Evolutionary conservation across 2,329 filamentous ascomycete species (phyloP).

Genomic region (Monilinia polystroma): DNA sequence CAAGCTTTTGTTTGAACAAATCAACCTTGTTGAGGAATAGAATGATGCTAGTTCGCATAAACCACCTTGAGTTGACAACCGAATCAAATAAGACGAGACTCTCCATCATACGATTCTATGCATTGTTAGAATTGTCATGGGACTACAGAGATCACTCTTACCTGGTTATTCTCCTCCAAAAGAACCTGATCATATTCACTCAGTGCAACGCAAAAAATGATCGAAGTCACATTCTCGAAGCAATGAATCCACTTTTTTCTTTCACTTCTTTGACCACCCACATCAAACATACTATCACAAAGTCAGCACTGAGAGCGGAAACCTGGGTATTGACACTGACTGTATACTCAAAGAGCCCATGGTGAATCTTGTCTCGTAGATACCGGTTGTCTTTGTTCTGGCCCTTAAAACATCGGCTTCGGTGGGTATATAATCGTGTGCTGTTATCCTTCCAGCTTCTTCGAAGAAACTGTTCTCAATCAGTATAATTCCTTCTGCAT

Average conservation of each 20-base stretch:
- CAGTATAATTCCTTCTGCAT: slow-evolving; percentile 22
- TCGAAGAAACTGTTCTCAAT: slow-evolving; percentile 78
- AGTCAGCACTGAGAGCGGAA: slow-evolving; percentile 28
- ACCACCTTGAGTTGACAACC: slow-evolving; percentile 98
- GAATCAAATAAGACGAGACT: slow-evolving; percentile 95
- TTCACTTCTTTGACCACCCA: slow-evolving; percentile 94
- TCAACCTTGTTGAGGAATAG: slow-evolving; percentile 99
- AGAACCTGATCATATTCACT: slow-evolving; percentile 98
- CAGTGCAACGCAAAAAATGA: slow-evolving; percentile 97
- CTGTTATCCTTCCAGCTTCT: slow-evolving; percentile 81
- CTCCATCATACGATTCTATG: slow-evolving; percentile 98
- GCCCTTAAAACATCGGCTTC: slow-evolving; percentile 95
- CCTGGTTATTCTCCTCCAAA: slow-evolving; percentile 95
- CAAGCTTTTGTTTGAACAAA: slow-evolving; percentile 93
- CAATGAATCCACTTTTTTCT: slow-evolving; percentile 99
- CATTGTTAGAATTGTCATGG: slow-evolving; percentile 28
- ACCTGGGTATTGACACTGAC: slow-evolving; percentile 54
- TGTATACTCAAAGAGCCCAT: slow-evolving; percentile 99
- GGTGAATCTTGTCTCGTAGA: slow-evolving; percentile 97
- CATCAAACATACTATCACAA: slow-evolving; percentile 86
- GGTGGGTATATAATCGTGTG: slow-evolving; percentile 81
- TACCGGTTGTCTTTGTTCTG: slow-evolving; percentile 96
- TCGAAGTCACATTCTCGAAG: slow-evolving; percentile 98
- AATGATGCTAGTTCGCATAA: slow-evolving; percentile 98
- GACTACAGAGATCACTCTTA: slow-evolving; percentile 45